Base-by-base conservation (phyloP, 306 rosid genomes). In the Castanea mollissima region DNA sequence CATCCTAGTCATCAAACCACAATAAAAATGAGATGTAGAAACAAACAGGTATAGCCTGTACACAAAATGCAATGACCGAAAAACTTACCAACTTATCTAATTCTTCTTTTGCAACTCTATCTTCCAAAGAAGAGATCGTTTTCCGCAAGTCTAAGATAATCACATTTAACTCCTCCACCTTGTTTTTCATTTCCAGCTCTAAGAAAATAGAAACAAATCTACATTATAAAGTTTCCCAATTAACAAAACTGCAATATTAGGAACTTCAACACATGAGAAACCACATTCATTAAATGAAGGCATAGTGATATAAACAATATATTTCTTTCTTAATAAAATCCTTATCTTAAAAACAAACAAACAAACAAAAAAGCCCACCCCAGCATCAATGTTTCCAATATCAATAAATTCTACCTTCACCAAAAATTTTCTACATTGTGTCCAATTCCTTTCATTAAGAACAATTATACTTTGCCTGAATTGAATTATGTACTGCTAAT, bases 101-200 rank as follows among this genome's bases (percentile, higher is more conserved):
- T 85, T 92, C 92, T 86, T 91, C 93, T 74, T 88, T 91, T 0
- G 76, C 77, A 52, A 85, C 58, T 84, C 77, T 91, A 78, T 89
- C 93, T 86, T 92, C 91, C 52, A 92, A 77, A 11, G 86, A 68
- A 58, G 84, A 77, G 54, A 87, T 86, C 23, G 55, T 87, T 82
- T 70, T 81, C 81, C 83, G 85, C 89, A 87, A 80, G 71, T 83
- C 82, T 46, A 85, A 83, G 83, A 79, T 74, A 25, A 82, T 69
- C 46, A 79, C 74, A 79, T 82, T 73, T 73, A 83, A 82, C 84
- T 91, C 96, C 14, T 85, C 92, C 4, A 71, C 76, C 87, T 84
- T 80, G 73, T 58, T 85, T 59, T 88, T 85, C 97, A 92, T 84
- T 79, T 87, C 92, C 81, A 78, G 44, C 92, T 91, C 99, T 95